Percentiles rank a stretch among this genome's conserved stretches.
These are phyloP conservation scores for Epichloe sibirici DNA, from an alignment of 2,329 filamentous ascomycete species.

Conservation along the genomic window DNA sequence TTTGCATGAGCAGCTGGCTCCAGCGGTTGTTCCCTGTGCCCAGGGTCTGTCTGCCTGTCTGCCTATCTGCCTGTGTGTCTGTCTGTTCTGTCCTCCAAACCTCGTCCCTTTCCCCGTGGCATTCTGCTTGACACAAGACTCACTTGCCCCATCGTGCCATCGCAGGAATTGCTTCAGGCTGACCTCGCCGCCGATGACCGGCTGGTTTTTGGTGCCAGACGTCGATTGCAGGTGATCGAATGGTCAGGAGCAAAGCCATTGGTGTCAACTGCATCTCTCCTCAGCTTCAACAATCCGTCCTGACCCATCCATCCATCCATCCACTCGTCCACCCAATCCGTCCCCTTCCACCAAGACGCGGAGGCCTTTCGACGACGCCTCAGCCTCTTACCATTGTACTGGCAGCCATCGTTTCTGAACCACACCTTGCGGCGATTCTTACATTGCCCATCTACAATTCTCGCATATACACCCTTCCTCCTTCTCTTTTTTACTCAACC, in stretches of 20 bases:
- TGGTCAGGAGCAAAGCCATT: background rate
- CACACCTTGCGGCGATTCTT: background rate
- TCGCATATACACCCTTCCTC: background rate
- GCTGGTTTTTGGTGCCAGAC: background rate
- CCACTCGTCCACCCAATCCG: too few relatives aligned
- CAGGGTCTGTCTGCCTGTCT: too few relatives aligned
- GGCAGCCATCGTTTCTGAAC: background rate
- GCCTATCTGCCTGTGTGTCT: too few relatives aligned
- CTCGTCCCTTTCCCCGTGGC: background rate
- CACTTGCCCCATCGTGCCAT: background rate
- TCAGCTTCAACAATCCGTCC: too few relatives aligned
- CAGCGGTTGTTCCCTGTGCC: too few relatives aligned
- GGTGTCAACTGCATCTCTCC: background rate
- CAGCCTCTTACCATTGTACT: background rate
- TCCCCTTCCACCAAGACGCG: background rate
- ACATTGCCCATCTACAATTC: background rate
- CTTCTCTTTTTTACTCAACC: background rate
- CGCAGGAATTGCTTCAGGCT: slow-evolving; percentile 2
- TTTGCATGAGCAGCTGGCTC: too few relatives aligned
- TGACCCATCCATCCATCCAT: too few relatives aligned
- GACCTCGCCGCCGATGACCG: slow-evolving; percentile 2
- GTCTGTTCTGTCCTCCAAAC: background rate
- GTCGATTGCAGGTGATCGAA: background rate
- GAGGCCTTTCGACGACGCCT: background rate
- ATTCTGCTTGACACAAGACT: background rate